Evolutionary conservation across 306 rosid genomes (phyloP).

Genomic region (Trichosanthes truncata): DNA sequence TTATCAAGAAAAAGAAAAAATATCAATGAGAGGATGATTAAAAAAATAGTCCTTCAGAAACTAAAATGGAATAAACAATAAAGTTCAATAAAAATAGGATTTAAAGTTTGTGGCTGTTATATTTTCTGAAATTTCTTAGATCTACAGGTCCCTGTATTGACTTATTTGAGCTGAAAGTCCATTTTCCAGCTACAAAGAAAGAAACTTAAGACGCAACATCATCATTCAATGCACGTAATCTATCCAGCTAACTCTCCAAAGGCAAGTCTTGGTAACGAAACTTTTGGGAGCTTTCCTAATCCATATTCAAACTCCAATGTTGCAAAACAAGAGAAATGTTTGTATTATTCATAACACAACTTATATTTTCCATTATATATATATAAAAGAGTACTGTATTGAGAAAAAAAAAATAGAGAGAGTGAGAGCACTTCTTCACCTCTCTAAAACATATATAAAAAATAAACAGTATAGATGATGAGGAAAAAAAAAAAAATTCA

Average conservation of each 20-base stretch:
- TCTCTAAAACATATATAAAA: neutral
- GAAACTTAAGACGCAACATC: neutral
- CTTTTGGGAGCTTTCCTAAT: neutral
- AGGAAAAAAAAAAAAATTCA: neutral
- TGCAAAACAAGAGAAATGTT: neutral
- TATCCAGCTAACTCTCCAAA: neutral
- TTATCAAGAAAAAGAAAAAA: no score
- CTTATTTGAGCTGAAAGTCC: neutral
- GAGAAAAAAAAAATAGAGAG: neutral
- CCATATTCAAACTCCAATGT: neutral
- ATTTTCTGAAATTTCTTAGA: neutral
- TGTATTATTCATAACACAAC: neutral
- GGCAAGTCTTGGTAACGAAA: neutral
- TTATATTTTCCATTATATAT: neutral
- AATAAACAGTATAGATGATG: neutral
- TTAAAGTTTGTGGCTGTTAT: neutral
- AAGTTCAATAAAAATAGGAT: neutral
- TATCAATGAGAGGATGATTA: no score
- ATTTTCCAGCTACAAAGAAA: neutral
- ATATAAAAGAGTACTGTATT: neutral
- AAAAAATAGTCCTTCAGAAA: no score
- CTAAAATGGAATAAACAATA: no score
- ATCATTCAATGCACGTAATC: neutral
- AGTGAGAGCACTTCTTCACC: neutral
- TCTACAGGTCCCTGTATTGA: neutral